These are phyloP conservation scores for Suillus subalutaceus DNA, from an alignment of 768 basidiomycete genomes.

Conservation along the genomic window DNA sequence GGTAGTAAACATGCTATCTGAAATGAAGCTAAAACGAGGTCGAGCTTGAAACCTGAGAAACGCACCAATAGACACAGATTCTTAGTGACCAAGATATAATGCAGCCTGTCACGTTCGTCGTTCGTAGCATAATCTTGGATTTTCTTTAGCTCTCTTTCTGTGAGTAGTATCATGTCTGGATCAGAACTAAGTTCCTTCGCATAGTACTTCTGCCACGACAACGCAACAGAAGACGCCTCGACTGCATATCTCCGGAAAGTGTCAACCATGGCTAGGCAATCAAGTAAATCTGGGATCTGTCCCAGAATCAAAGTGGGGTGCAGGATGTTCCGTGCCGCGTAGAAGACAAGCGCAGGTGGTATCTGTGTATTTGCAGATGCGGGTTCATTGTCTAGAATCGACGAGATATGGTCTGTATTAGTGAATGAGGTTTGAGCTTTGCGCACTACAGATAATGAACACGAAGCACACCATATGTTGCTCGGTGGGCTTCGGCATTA, in stretches of 20 bases:
- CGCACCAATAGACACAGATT: slow-evolving; percentile 27
- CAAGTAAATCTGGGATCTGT: slow-evolving; percentile 33
- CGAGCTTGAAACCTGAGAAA: background rate
- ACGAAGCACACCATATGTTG: slow-evolving; percentile 12
- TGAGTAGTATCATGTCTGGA: slow-evolving; percentile 20
- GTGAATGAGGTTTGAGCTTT: background rate
- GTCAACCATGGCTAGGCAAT: slow-evolving; percentile 28
- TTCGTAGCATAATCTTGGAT: slow-evolving; percentile 17
- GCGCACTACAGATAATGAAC: background rate
- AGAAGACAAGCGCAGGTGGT: slow-evolving; percentile 27
- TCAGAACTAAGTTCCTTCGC: slow-evolving; percentile 14
- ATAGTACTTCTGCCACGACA: slow-evolving; percentile 32
- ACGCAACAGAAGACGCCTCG: slow-evolving; percentile 20
- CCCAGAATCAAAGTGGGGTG: slow-evolving; percentile 31
- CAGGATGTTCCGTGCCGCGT: slow-evolving; percentile 32
- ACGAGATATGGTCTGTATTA: slow-evolving; percentile 11
- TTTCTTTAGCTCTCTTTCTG: slow-evolving; percentile 18
- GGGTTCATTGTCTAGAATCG: background rate
- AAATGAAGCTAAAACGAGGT: background rate
- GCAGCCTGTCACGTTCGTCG: slow-evolving; percentile 20
- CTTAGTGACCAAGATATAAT: slow-evolving; percentile 27
- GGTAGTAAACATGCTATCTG: slow-evolving; percentile 30
- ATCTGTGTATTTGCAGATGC: background rate
- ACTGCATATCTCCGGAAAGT: slow-evolving; percentile 22
- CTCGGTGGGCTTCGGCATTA: slow-evolving; percentile 3